These are phyloP conservation scores for Fraxinus pennsylvanica DNA, from an alignment of 257 asterid species.

Conservation along the genomic window DNA sequence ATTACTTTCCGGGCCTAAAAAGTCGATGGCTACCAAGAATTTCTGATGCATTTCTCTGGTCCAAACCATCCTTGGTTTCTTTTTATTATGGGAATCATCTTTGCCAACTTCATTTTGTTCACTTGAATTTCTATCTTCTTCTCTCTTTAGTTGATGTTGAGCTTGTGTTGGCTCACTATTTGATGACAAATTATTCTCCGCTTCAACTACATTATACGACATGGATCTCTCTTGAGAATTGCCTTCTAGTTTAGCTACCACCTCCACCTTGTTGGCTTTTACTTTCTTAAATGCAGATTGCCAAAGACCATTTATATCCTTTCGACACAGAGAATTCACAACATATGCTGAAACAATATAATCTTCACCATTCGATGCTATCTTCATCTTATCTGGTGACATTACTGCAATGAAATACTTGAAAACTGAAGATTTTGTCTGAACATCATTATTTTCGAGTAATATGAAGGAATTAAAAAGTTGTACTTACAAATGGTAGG, in stretches of 20 bases:
- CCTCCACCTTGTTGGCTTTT: constrained; percentile 25
- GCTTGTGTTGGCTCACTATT: constrained; percentile 4
- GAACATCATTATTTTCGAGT: neutral
- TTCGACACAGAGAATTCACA: constrained; percentile 28
- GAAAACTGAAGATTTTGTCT: neutral
- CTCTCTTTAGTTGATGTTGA: constrained; percentile 22
- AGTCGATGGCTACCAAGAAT: constrained; percentile 61
- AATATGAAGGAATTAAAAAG: neutral
- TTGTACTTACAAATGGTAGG: constrained; percentile 48
- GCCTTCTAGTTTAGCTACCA: constrained; percentile 20
- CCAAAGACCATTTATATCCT: constrained; percentile 44
- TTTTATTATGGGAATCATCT: constrained; percentile 29
- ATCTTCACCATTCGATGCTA: constrained; percentile 34
- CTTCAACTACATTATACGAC: constrained; percentile 20
- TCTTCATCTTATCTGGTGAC: constrained; percentile 39
- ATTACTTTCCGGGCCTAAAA: constrained; percentile 55
- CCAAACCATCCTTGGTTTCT: constrained; percentile 68
- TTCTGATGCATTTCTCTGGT: constrained; percentile 59
- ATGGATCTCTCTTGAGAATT: constrained; percentile 6
- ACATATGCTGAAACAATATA: constrained; percentile 41
- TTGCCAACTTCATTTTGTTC: constrained; percentile 30
- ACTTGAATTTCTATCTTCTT: constrained; percentile 10
- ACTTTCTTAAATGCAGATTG: constrained; percentile 36
- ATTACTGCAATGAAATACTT: constrained; percentile 42
- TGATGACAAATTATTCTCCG: constrained; percentile 21